Base-by-base conservation (phyloP, 2,329 filamentous ascomycete genomes). In the Aureobasidium sp. region DNA sequence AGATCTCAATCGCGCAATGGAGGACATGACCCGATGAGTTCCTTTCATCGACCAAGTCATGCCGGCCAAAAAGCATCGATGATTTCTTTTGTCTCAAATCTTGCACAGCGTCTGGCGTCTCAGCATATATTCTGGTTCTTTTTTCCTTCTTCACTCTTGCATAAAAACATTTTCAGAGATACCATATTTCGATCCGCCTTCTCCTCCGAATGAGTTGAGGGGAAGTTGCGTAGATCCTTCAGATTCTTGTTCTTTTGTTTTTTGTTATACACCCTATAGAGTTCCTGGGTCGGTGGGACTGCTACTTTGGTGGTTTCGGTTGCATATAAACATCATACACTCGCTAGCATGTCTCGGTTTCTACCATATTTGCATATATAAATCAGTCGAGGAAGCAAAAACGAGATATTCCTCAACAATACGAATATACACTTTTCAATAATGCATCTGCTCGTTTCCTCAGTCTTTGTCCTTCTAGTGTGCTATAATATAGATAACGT, bases 131-230 rank as follows among this genome's bases (percentile, higher is more conserved):
- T 17, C 41, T 13, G 53, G 27, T 46, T 36, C 13, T 37, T 15
- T 15, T 48, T 48, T 48, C 15, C 39, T 27, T 59, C 17, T 26
- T 44, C 27, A 32, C 27, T 37, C 15, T 48, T 59, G 55, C 43
- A 47, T 39, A 59, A 48, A 20, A 59, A 59, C 32, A 59, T 48
- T 59, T 57, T 59, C 53, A 29, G 43, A 59, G 55, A 59, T 59
- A 59, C 55, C 55, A 59, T 48, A 34, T 57, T 59, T 27, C 26
- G 55, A 48, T 59, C 55, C 55, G 55, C 55, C 29, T 59, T 59
- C n/a, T 59, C 43, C 43, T 59, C 55, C 32, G 20, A 47, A 47
- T 47, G 53, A 37, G 43, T 57, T 15, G 55, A 59, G 55, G 39
- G 20, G 26, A 39, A 59, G 43, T 20, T 59, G 55, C 55, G 55